Base-by-base conservation (phyloP, 2,329 filamentous ascomycete species). In the Dryadomyces sulphureus region DNA sequence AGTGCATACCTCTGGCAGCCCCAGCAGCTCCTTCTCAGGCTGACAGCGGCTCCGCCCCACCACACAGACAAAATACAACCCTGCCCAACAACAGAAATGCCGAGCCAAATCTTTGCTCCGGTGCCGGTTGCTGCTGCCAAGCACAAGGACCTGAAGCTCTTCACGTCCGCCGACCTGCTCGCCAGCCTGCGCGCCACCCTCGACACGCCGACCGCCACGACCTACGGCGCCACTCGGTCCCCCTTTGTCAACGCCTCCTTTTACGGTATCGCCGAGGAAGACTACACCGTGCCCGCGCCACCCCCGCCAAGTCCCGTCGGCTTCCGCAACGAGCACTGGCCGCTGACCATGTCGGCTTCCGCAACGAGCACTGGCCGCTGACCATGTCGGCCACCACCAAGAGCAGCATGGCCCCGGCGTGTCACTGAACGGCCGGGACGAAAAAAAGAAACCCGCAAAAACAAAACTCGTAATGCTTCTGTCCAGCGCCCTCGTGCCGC, bases 291-390 rank as follows among this genome's bases (percentile, higher is more conserved):
- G 19, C 77, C 77, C n/a, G 75, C 77, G 14, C 73, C 77, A 36
- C 77, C 77, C 12, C 77, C 77, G 19, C 75, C 77, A 12, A 78
- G 73, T 53, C 77, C 77, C 7, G 73, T 81, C 56, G 73, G 72
- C 61, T 79, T 78, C 56, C 68, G 72, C 25, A 60, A 63, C 21
- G 73, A 79, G 48, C 67, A 72, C 57, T 77, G 75, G 73, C 64
- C 69, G 45, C 17, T 19, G 7, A 59, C 61, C 32, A 57, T 46
- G 60, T 39, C 59, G 57, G 50, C 58, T 21, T 78, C 56, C 68
- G 72, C 25, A 60, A 63, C 21, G 73, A 79, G 48, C 67, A 72
- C 57, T 77, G 75, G 73, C 64, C 69, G 45, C 17, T 19, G 7
- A 59, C 61, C 32, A 57, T 46, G 60, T 39, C 59, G 57, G 50